Base-by-base conservation (phyloP, 2,329 filamentous ascomycete genomes). In the Pseudogymnoascus sp. region DNA sequence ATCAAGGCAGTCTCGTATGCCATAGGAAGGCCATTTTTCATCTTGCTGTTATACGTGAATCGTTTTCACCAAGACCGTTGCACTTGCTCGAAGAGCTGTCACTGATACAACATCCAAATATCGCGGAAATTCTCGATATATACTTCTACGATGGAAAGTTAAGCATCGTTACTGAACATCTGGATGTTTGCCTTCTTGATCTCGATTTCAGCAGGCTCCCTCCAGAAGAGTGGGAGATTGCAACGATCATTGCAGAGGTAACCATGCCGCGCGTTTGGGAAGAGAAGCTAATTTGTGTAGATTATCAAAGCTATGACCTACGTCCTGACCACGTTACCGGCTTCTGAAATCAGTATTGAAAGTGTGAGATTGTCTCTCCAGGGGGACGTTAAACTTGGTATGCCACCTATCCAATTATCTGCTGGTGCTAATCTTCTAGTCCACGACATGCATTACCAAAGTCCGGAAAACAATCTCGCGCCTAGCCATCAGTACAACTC, bases 371-470 rank as follows among this genome's bases (percentile, higher is more conserved):
- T 39, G 38, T 60, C 61, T 15, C 48, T 65, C 1, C 36, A 64
- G 35, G 62, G 65, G 13, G 61, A 65, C 64, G 61, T 66, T 27
- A 66, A 66, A 41, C 65, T 66, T 4, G 39, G 65, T 64, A 65
- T 51, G 36, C 27, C 31, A 59, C 13, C 35, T 13, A n/a, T 17
- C 29, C 10, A 21, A 58, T 38, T 59, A 12, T 35, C 35, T 21
- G 21, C 13, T 33, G 13, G 31, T 13, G 33, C 61, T 65, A 17
- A 65, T 33, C n/a, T 8, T 63, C 39, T 25, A 65, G 64, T 62
- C 35, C 64, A 51, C 42, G 60, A 66, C 51, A 51, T 63, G 44
- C 62, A 66, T 39, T 39, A 39, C 8, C 36, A 78, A 39, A 39
- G 4, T 39, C 15, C 36, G 12, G 21, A 21, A 21, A 21, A 21